Evolutionary conservation across 176 grass and related monocot species (phyloP), one percentile per base, ranked within the genome.

Genomic region (Melocanna baccifera): DNA sequence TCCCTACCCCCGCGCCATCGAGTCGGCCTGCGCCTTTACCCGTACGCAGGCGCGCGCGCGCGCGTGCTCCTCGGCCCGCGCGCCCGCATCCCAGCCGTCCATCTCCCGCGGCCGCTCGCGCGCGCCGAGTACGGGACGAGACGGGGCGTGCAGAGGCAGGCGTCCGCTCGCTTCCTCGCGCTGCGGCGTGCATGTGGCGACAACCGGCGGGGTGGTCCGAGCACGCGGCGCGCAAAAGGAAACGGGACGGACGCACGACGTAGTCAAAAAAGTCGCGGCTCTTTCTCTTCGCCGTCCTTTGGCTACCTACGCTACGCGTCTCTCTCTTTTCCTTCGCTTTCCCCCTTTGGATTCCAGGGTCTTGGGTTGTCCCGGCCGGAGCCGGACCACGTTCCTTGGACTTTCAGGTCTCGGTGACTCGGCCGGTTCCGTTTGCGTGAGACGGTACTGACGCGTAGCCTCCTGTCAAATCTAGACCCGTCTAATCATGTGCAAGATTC

Each of bases 31-130:
- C 22, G 42, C 12, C 29, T 75, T 84, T 23, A 69, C 77, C 53
- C 76, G 36, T 58, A 13, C 59, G 65, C 85, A 77, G 69, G 66
- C 30, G 37, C 74, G 0, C 9, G 7, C 51, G 2, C 57, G 77
- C 91, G 91, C 94, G 91, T 92, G 91, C 89, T 85, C 79, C 91
- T 94, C 87, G 91, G 73, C 61, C 19, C 2, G 4, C 11, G 89
- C 77, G 91, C 81, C 79, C 80, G 59, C 59, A 40, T 67, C 80
- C 51, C 18, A 70, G 1, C 23, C 18, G 63, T 45, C 61, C 15
- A 52, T 28, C 39, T 9, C 16, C 36, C 37, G 6, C 18, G 51
- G 16, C 28, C 45, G 43, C 19, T 16, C 26, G 19, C 58, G 58
- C 32, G 68, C 85, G 68, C 89, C 80, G 59, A 80, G 47, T 25